Base-by-base conservation (phyloP, 1,139 yeast species). In the Lodderomyces pseudojiufengensis region DNA sequence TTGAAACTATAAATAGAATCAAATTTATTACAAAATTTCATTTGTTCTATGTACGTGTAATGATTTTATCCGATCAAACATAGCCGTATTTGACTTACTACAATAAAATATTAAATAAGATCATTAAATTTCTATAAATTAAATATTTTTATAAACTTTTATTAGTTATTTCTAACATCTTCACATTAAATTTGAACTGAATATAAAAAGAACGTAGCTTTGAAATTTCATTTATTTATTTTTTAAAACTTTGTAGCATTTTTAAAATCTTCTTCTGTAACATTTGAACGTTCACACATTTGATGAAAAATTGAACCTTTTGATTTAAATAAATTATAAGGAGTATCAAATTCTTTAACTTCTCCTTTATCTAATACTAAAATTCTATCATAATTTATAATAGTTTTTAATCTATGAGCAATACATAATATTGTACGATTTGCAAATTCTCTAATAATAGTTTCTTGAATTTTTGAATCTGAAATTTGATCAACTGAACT, bases 261-360 rank as follows among this genome's bases (percentile, higher is more conserved):
- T 28, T 31, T 13, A 36, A 61, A 59, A 39, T 61, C 66, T 11
- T 47, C 51, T 11, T 37, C 44, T 3, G 48, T 47, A 26, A 80
- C 77, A 34, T 70, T 70, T 4, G 82, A 70, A 44, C 74, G 69
- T 12, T 61, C 66, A 54, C 88, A 82, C 86, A 82, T 78, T 37
- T 70, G 69, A 43, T 73, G 65, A 60, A 82, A 55, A 22, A 54
- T 50, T 33, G 57, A 46, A 15, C 42, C 43, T 11, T 41, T 27
- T 13, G 18, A 20, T 27, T 48, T 48, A 40, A 50, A 61, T 39
- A 61, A 51, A 18, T 49, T 51, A 47, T 51, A 47, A 10, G 83
- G 83, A 2, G 72, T 62, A 48, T 77, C 90, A 50, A 71, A 76
- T 52, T 82, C 87, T 23, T 61, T 32, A 27, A 79, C 62, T 42